Evolutionary conservation across 1,284 basidiomycete genomes (phyloP), one percentile per base, ranked within the genome.

Genomic region (Boletus nobilissimus): DNA sequence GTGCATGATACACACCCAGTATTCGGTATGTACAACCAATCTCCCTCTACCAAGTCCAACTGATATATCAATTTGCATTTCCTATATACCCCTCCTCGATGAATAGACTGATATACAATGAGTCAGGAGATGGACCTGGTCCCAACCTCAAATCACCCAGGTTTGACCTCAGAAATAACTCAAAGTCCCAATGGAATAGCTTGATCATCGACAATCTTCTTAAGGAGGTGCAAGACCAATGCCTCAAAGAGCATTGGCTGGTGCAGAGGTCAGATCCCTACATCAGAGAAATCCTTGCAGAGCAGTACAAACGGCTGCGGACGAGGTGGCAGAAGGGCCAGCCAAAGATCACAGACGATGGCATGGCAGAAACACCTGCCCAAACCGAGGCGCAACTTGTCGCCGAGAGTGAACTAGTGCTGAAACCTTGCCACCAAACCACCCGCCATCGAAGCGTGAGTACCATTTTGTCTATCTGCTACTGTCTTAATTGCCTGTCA

Each of bases 161-260:
- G 34, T 74, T 74, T 29, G 46, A 74, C 73, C 36, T 74, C 10
- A 16, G 22, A 39, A 38, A 62, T 16, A 66, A 68, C 40, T 43
- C 57, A 19, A 69, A 60, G 57, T 74, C 36, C 4, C 29, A 16
- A 14, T 74, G 73, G 73, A 73, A 67, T 16, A 67, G 71, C 24
- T 36, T 26, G 18, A 39, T 57, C 34, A 38, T 70, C 8, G 38
- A 70, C 29, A 51, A 22, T 54, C 51, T 70, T 24, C 16, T 70
- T 39, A 24, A 70, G 36, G 38, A 70, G 26, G 9, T 70, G 34
- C 48, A 70, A n/a, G 51, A 70, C 29, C 48, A 39, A 24, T 70
- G 68, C 51, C 26, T 39, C 14, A 0, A 10, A 32, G 54, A 60
- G n/a, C 18, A 66, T 19, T 66, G 65, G 65, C 39, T 11, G 7